Evolutionary conservation across 2,329 filamentous ascomycete species (phyloP).

Genomic region (Fusarium proliferatum): DNA sequence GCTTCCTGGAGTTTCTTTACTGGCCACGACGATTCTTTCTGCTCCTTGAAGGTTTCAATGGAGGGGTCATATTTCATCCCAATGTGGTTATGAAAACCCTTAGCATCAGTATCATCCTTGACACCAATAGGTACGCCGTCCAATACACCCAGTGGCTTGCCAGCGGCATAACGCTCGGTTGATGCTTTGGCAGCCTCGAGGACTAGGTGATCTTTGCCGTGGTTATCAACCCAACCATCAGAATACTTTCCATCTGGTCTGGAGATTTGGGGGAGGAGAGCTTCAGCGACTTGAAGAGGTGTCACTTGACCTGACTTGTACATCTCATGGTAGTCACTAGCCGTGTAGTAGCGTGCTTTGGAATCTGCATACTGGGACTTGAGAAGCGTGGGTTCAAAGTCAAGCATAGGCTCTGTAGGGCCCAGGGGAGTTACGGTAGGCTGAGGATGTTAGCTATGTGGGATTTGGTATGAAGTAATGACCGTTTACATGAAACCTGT

Average conservation of each 20-base stretch:
- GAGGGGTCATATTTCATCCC: constrained; percentile 72
- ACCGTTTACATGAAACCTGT: constrained; percentile 59
- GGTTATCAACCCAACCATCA: constrained; percentile 77
- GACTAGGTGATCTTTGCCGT: constrained; percentile 66
- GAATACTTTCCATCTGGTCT: constrained; percentile 69
- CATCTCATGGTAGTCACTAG: constrained; percentile 79
- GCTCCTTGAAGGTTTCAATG: constrained; percentile 61
- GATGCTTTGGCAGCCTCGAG: constrained; percentile 77
- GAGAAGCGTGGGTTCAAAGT: constrained; percentile 56
- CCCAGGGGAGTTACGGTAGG: constrained; percentile 67
- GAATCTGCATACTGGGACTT: constrained; percentile 54
- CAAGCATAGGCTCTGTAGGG: constrained; percentile 51
- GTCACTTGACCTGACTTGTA: constrained; percentile 78
- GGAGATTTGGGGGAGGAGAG: constrained; percentile 76
- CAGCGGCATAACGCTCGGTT: constrained; percentile 75
- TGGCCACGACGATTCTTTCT: constrained; percentile 73
- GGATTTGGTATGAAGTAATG: no score
- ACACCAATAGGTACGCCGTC: constrained; percentile 87
- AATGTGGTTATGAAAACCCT: constrained; percentile 74
- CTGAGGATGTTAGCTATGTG: constrained; percentile 48
- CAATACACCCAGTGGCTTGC: constrained; percentile 73
- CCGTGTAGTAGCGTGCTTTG: constrained; percentile 71
- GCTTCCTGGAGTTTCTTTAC: constrained; percentile 77
- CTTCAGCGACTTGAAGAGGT: constrained; percentile 76
- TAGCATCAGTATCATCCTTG: constrained; percentile 82